phyloP scores from a whole-genome alignment of 2,329 filamentous ascomycete genomes.

The Penicillium aurantiogriseum region DNA sequence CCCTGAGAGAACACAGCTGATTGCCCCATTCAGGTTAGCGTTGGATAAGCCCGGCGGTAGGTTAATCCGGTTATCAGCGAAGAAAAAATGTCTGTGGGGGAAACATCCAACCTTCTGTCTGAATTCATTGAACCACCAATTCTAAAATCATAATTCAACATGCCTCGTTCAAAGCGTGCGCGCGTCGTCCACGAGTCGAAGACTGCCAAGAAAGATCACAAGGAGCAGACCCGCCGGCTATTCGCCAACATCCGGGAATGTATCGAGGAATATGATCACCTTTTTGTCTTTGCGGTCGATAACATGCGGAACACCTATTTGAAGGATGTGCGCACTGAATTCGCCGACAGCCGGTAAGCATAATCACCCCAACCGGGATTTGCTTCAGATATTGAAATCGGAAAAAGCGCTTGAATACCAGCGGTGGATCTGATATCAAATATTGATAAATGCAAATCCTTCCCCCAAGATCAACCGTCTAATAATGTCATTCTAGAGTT shows the following conservation, averaged over 20 bases:
- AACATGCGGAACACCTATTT: slow-evolving; percentile 98
- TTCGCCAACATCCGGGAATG: slow-evolving; percentile 85
- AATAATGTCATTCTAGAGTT: slow-evolving; percentile 56
- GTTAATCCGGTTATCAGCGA: slow-evolving; percentile 41
- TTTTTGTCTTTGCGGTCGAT: slow-evolving; percentile 90
- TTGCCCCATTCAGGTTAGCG: slow-evolving; percentile 34
- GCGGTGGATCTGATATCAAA: slow-evolving; percentile 4
- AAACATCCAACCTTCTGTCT: slow-evolving; percentile 22
- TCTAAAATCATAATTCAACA: slow-evolving; percentile 44
- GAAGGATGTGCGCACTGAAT: slow-evolving; percentile 82
- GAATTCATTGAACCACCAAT: slow-evolving; percentile 11
- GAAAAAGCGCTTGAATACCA: slow-evolving; percentile 2
- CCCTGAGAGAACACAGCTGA: slow-evolving; percentile 25
- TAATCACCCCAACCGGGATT: neutral
- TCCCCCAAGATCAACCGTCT: neutral
- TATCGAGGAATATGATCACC: slow-evolving; percentile 80
- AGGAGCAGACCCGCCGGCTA: slow-evolving; percentile 81
- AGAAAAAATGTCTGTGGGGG: slow-evolving; percentile 33
- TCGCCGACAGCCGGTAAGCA: slow-evolving; percentile 76
- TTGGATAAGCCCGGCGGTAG: slow-evolving; percentile 41
- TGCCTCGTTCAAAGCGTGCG: slow-evolving; percentile 96
- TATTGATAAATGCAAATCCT: slow-evolving; percentile 3
- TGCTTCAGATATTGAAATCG: neutral
- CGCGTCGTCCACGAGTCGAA: slow-evolving; percentile 87
- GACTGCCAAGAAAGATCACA: slow-evolving; percentile 87